Base-by-base conservation (phyloP, 805 yeast species). In the Candida nemodendra region DNA sequence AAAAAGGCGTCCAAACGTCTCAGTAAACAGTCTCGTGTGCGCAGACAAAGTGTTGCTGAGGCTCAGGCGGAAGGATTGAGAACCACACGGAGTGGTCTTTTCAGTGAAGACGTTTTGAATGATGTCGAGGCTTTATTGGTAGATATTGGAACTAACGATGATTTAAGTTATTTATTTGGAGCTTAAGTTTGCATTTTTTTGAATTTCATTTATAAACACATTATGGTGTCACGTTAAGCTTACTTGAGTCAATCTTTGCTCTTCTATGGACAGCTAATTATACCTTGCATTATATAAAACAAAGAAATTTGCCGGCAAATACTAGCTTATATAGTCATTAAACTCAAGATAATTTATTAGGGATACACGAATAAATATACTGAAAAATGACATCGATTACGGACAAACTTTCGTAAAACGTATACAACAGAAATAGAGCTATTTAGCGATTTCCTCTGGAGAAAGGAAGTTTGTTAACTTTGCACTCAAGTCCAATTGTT, bases 401-500 rank as follows among this genome's bases (percentile, higher is more conserved):
- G 18, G 9, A 30, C 21, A 21, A 21, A 4, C 18, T 19, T 23
- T 25, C 23, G 23, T 30, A 23, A 30, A 30, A 21, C 34, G 21
- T 30, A 30, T 25, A 18, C n/a, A 12, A 34, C 28, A 18, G 16
- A 33, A 18, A 38, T 18, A 25, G 12, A 30, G 25, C 41, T 47
- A 52, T 39, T 57, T 57, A 21, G 54, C 55, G 35, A 58, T 57
- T 32, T 59, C 62, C 36, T 59, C 61, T 34, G 72, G 54, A 34
- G 54, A 41, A 27, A 71, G 66, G 41, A 72, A 59, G 24, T 82
- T 78, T 32, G 87, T 80, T 54, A 86, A 72, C 60, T 84, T 79
- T 32, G 88, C 79, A 54, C 88, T 78, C 56, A 84, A 71, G 59
- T 84, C 90, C 47, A 86, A 73, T 67, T 88, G 96, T 47, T 88